These are phyloP conservation scores for Lactifluus volemus DNA, from an alignment of 768 basidiomycete genomes.

Conservation along the genomic window DNA sequence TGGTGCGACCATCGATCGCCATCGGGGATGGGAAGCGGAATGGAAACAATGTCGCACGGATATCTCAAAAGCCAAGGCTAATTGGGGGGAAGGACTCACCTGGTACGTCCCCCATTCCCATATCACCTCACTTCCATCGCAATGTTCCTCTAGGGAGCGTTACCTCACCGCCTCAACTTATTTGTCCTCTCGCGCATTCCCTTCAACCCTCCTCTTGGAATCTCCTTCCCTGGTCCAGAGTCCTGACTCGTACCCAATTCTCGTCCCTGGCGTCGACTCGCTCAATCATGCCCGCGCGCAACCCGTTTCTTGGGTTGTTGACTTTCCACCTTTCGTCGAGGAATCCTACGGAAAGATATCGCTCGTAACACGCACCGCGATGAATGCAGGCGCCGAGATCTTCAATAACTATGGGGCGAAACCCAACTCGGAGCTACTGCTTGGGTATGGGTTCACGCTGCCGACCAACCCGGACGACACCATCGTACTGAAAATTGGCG, in stretches of 20 bases:
- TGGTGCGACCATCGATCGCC: constrained; percentile 64
- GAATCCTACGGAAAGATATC: constrained; percentile 37
- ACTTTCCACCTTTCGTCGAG: constrained; percentile 18
- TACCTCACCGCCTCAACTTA: constrained; percentile 70
- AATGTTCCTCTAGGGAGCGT: constrained; percentile 41
- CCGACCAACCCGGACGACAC: constrained; percentile 78
- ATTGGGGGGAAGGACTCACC: constrained; percentile 46
- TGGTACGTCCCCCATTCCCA: constrained; percentile 44
- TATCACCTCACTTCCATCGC: neutral
- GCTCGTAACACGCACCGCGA: constrained; percentile 45
- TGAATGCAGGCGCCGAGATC: constrained; percentile 44
- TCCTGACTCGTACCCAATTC: constrained; percentile 56
- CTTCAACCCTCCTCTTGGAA: constrained; percentile 65
- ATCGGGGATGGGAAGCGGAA: constrained; percentile 52
- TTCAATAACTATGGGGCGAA: constrained; percentile 93
- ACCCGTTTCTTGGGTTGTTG: constrained; percentile 76
- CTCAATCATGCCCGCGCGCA: constrained; percentile 78
- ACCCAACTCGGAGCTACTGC: constrained; percentile 80
- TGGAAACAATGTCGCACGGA: constrained; percentile 46
- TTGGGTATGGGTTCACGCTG: constrained; percentile 88
- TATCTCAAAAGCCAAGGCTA: constrained; percentile 28
- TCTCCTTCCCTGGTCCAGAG: constrained; percentile 44
- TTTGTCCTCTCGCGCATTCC: constrained; percentile 84
- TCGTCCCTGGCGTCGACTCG: constrained; percentile 81
- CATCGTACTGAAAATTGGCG: constrained; percentile 69